phyloP scores from a whole-genome alignment of 345 rosid species.

The Xanthoceras sorbifolium region DNA sequence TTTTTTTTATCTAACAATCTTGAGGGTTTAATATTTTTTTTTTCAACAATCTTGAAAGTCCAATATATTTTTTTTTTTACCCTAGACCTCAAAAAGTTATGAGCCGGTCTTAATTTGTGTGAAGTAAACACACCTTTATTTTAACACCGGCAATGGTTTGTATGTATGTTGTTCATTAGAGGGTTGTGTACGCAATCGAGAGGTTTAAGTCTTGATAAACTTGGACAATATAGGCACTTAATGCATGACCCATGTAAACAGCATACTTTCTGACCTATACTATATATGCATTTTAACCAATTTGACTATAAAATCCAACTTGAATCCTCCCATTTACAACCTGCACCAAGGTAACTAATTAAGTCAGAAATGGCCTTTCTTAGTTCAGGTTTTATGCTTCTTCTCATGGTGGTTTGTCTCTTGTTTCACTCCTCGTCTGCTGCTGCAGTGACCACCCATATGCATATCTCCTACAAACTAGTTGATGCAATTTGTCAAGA shows the following conservation, averaged over 20 bases:
- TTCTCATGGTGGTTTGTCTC: neutral
- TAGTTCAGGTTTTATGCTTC: neutral
- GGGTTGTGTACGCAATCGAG: too few species aligned
- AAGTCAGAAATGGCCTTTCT: slow-evolving; percentile 1
- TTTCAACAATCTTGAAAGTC: too few species aligned
- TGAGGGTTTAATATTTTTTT: too few species aligned
- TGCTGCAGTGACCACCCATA: neutral
- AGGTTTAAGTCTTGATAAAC: neutral
- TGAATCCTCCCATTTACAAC: neutral
- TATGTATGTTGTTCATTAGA: too few species aligned
- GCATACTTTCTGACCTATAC: neutral
- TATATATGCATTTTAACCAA: too few species aligned
- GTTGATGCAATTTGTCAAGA: neutral
- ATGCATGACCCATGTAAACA: slow-evolving; percentile 7
- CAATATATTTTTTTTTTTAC: too few species aligned
- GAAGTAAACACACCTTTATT: too few species aligned
- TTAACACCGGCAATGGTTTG: too few species aligned
- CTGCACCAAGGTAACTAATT: neutral
- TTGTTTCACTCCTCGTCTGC: neutral
- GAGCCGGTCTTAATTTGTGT: too few species aligned
- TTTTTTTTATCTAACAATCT: too few species aligned
- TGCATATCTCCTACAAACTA: neutral
- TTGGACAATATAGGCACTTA: neutral
- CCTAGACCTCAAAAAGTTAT: too few species aligned
- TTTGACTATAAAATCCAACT: neutral